Base-by-base conservation (phyloP, 176 grass and related monocot species). In the Bromus sterilis region DNA sequence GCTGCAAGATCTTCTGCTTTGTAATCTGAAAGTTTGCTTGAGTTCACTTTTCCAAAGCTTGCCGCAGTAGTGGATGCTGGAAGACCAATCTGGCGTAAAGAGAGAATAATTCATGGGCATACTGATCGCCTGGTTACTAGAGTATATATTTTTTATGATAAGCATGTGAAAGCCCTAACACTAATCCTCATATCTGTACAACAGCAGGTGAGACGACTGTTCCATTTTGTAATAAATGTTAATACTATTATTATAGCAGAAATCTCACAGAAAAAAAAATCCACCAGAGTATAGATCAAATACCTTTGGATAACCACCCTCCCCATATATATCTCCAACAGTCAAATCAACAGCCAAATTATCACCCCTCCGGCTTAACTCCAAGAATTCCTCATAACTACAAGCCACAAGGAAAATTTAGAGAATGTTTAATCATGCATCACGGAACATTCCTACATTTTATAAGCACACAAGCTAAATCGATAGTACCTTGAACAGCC, bases 261-360 rank as follows among this genome's bases (percentile, higher is more conserved):
- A 65, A 66, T 28, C 39, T 66, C 25, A 55, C 10, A 44, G 11
- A 33, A 66, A 42, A 80, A 62, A 4, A 2, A 1, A n/a, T 29
- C 76, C 71, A 81, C 15, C 18, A 43, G 44, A 43, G 55, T 23
- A 31, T 26, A 59, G 35, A 48, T 66, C 64, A 49, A 78, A 58
- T 91, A 98, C 96, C 96, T 98, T 93, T 33, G 91, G 86, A 67
- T 98, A 98, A 83, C 96, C 96, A 4, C 86, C 72, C 76, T 91
- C 93, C 14, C 96, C 96, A 84, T 98, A 98, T 61, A 98, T 98
- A 78, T 98, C 90, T 24, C 93, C 96, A 76, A 98, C 96, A 63
- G 96, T 95, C 60, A 98, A 93, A 86, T 98, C 96, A 16, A 98
- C 88, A 26, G 93, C 73, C 65, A 98, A 75, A 90, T 95, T 98